Conservation (phyloP, 2,329 filamentous ascomycete genomes). For the Sporothrix pallida region DNA sequence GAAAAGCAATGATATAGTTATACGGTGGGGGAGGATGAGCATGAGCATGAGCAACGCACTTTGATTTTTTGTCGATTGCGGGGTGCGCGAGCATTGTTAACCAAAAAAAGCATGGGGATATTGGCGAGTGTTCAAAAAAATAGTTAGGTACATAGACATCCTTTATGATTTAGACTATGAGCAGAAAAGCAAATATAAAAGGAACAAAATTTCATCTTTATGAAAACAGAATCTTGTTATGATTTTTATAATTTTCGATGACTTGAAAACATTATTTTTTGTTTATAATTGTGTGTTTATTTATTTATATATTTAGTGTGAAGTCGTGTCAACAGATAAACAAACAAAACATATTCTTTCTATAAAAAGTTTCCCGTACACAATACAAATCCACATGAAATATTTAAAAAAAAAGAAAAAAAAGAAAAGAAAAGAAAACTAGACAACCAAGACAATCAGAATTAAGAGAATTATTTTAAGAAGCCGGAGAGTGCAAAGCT, state of each 20-base stretch:
- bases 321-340: too few species aligned
- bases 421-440: too few species aligned
- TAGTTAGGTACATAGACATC: conserved; percentile 11
- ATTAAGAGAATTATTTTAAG: too few species aligned
- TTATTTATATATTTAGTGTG: too few species aligned
- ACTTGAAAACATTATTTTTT: too few species aligned
- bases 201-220: background rate
- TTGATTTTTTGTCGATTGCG: conserved; percentile 1
- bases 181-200: background rate
- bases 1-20: background rate
- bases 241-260: background rate
- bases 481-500: too few species aligned
- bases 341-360: too few species aligned
- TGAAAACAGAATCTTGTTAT: background rate
- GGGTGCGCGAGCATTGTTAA: conserved; percentile 3
- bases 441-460: too few species aligned
- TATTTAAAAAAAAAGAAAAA: too few species aligned
- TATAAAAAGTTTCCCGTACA: too few species aligned
- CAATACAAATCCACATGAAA: too few species aligned
- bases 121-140: background rate
- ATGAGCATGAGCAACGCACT: background rate
- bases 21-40: background rate
- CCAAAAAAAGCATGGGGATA: background rate
- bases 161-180: conserved; percentile 17
- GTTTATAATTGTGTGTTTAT: too few species aligned